Base-by-base conservation (phyloP, 2,329 filamentous ascomycete species). In the Truncatella angustata region DNA sequence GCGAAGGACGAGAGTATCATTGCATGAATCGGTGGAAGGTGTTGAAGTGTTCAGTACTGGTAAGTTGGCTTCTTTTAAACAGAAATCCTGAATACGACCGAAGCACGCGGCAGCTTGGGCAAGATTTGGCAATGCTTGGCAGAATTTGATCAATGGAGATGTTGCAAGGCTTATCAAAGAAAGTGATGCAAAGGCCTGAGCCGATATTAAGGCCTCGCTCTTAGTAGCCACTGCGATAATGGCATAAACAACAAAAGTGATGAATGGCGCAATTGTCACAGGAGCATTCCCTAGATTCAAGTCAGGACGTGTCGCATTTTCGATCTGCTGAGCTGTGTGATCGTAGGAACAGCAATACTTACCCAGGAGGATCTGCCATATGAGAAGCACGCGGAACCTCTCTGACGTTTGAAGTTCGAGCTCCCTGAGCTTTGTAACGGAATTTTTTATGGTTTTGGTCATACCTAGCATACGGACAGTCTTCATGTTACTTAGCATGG, bases 401-500 rank as follows among this genome's bases (percentile, higher is more conserved):
- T 47, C 18, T 7, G 44, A 47, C 4, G 44, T 47, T 34, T 21
- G 24, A 11, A 47, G 24, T 14, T 47, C 44, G 20, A 47, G 14
- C 20, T 20, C 10, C 23, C 44, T 34, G 6, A 47, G 26, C 5
- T 34, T 32, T 35, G 24, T 34, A 9, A 47, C 14, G 4, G 16
- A 9, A 9, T 47, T 21, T 9, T 10, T 34, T 9, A 47, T 20
- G 20, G 20, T 16, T 3, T 9, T 34, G 3, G 44, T 26, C 12
- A 47, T 10, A 9, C 44, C 44, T 4, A 47, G 26, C 44, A 35
- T 47, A 12, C 35, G 24, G 9, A 47, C 44, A 14, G 44, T 28
- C 20, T 47, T 47, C 26, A 78, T 74, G 4, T 72, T 67, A 20
- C 10, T 34, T 10, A 47, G 11, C 44, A 47, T 47, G 18, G 4